These are phyloP conservation scores for Cotoneaster glaucophyllus DNA, from an alignment of 306 rosid genomes.

Conservation along the genomic window DNA sequence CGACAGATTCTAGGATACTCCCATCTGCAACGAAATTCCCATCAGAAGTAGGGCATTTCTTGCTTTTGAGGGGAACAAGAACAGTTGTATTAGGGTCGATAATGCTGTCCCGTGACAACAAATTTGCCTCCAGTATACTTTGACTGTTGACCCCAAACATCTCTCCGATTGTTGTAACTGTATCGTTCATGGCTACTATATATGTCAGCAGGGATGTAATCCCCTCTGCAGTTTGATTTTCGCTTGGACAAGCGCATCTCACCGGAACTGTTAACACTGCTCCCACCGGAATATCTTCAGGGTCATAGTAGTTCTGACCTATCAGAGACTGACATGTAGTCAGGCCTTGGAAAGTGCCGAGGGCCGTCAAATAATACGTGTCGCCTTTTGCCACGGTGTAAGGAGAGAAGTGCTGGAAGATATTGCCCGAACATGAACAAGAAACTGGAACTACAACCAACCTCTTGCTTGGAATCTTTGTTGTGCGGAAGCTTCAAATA, in stretches of 20 bases:
- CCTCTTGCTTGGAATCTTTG: slow-evolving; percentile 27
- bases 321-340: slow-evolving; percentile 46
- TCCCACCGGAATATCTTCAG: slow-evolving; percentile 14
- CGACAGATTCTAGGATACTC: neutral
- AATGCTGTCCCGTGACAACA: slow-evolving; percentile 8
- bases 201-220: slow-evolving; percentile 31
- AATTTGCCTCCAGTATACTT: slow-evolving; percentile 36
- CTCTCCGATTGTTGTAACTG: slow-evolving; percentile 26
- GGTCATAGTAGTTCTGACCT: slow-evolving; percentile 45
- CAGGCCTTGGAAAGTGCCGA: slow-evolving; percentile 36
- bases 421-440: slow-evolving; percentile 47
- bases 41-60: slow-evolving; percentile 29
- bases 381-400: slow-evolving; percentile 15
- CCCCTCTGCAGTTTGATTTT: slow-evolving; percentile 28
- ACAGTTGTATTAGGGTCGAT: slow-evolving; percentile 25
- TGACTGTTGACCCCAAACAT: slow-evolving; percentile 29
- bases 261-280: slow-evolving; percentile 32
- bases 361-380: slow-evolving; percentile 20
- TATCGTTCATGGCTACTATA: slow-evolving; percentile 22
- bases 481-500: too few relatives aligned
- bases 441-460: slow-evolving; percentile 35
- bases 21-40: neutral
- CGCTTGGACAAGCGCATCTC: slow-evolving; percentile 44
- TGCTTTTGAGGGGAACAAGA: slow-evolving; percentile 37
- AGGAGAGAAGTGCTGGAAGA: slow-evolving; percentile 40